A percentile compares a stretch with the other conserved stretches of the same genome.
phyloP scores from a whole-genome alignment of 345 rosid species.

The Kernera saxatilis region DNA sequence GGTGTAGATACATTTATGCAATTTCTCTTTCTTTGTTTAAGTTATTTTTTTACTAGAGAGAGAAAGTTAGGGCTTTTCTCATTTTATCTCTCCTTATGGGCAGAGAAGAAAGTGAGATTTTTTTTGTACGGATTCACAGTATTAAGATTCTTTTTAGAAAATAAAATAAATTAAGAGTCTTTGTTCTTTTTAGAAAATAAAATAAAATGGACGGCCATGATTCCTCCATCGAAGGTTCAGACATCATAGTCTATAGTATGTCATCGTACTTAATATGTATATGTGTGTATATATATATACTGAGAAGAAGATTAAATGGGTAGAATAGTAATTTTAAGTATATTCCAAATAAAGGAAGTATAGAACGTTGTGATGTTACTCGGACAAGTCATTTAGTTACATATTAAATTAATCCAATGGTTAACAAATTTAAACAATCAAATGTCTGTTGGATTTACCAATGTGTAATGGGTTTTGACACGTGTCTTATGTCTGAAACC shows the following conservation, averaged over 20 bases:
- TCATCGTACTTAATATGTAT: conserved; percentile 6
- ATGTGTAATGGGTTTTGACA: conserved; percentile 42
- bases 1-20: conserved; percentile 42
- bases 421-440: conserved; percentile 11
- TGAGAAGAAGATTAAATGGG: background rate
- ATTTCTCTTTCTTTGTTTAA: conserved; percentile 13
- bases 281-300: background rate
- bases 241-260: conserved; percentile 18
- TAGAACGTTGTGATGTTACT: conserved; percentile 31
- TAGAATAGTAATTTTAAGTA: background rate
- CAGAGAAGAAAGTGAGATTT: conserved; percentile 24
- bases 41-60: background rate
- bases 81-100: conserved; percentile 19
- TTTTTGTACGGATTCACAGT: conserved; percentile 47
- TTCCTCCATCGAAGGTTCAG: conserved; percentile 14
- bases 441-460: conserved; percentile 29
- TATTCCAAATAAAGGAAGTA: conserved; percentile 44
- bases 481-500: conserved; percentile 37
- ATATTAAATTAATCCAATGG: conserved; percentile 23
- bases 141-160: conserved; percentile 1
- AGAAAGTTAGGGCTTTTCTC: conserved; percentile 23
- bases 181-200: background rate
- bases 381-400: conserved; percentile 24
- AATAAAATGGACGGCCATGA: conserved; percentile 47
- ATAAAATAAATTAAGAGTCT: background rate